Base-by-base conservation (phyloP, 805 yeast genomes). In the Nakazawaea holstii region DNA sequence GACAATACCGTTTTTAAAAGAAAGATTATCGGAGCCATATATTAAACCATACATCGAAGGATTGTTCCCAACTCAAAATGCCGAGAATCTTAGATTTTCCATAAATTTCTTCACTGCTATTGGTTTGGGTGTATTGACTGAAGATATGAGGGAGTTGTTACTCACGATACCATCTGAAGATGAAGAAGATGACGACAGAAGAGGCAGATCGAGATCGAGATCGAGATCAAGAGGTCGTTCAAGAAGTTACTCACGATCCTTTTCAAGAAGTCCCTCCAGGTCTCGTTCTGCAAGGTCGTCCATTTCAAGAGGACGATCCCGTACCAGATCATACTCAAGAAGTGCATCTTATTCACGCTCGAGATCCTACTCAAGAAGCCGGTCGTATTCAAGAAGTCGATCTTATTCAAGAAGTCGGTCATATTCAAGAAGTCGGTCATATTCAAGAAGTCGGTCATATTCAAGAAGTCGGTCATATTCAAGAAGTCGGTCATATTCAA, bases 31-130 rank as follows among this genome's bases (percentile, higher is more conserved):
- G 3, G 87, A 84, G 49, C 75, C 72, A 0, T 76, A 75, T 48
- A 67, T 79, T 14, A 69, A 70, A 43, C 74, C 76, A 0, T 73
- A 55, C 41, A 49, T 84, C 30, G 54, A 50, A 1, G 88, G 88
- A 0, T 53, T 91, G 35, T 87, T 91, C 57, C 97, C 96, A 1
- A 11, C 8, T 8, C 13, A 20, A 27, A 72, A 72, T 46, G 69
- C 72, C 6, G 82, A 79, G 8, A 67, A 77, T 53, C 66, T 84
- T 11, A 70, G 92, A 50, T 92, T 91, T 60, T 76, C 95, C 1
- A 89, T 90, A 59, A 92, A 92, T 59, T 92, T 75, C 61, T 92
- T 92, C 64, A 92, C 97, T 0, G 97, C 97, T 1, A 89, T 92
- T 52, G 95, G 95, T 0, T 62, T 92, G 42, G 97, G 97, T 39